Evolutionary conservation across 1,139 yeast species (phyloP), one percentile per base, ranked within the genome.

Genomic region (Candida sp.): DNA sequence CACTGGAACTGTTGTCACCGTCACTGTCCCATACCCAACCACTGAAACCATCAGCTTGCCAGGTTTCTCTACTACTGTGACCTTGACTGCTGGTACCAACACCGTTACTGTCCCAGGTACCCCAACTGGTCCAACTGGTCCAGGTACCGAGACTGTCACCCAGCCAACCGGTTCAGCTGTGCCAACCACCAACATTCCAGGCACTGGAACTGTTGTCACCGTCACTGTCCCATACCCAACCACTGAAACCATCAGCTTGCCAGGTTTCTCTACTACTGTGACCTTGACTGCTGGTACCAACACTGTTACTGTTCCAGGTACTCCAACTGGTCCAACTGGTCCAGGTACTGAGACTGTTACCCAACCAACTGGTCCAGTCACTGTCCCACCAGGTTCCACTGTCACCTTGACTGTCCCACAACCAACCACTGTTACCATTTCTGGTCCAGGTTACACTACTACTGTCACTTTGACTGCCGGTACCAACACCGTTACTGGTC

Each of bases 11-110:
- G 44, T 33, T 30, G 45, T 34, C 12, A 46, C 49, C 27, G 39
- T 37, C 22, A 31, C 45, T 32, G 49, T 32, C 27, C 26, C 45
- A 7, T 3, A 40, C 7, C n/a, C 35, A 11, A 44, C 47, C 25
- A 37, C 42, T 11, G 30, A 35, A 28, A 44, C 47, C 9, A 28
- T 44, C 27, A 37, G 25, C 28, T 23, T 7, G 12, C 35, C 41
- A 30, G 47, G 47, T 9, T 35, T 7, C 37, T 22, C 47, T 22
- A 28, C 41, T 5, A 30, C 28, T 9, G 35, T 44, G 5, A 35
- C 47, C 22, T 44, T 44, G 25, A 44, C 47, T 44, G 22, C 9
- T 5, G 47, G 47, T 44, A n/a, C 9, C 7, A 44, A 44, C 23
- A 28, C 30, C 22, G 28, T 44, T 5, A 44, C 46, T 12, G 2